Evolutionary conservation across 2,329 filamentous ascomycete species (phyloP).

Genomic region (Hymenoscyphus scutula): DNA sequence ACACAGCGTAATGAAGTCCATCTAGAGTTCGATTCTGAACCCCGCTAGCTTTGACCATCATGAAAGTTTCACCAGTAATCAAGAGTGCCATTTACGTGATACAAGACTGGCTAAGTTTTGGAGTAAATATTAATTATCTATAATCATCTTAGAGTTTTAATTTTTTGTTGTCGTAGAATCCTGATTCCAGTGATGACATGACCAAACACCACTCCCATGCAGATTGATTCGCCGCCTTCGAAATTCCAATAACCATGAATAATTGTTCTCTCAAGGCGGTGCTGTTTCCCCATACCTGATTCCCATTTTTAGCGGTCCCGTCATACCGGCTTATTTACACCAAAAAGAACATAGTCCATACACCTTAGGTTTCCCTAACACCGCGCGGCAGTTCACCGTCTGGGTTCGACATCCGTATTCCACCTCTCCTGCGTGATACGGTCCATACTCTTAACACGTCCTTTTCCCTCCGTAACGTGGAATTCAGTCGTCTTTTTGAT

Average conservation of each 20-base stretch:
- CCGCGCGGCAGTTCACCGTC: background rate
- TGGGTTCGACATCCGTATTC: background rate
- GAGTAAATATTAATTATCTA: background rate
- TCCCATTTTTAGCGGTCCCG: background rate
- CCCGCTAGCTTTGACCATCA: too few species aligned
- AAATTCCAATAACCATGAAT: background rate
- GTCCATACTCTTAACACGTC: background rate
- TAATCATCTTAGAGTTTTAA: too few species aligned
- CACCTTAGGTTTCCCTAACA: background rate
- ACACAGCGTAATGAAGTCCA: too few species aligned
- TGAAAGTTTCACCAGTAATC: too few species aligned
- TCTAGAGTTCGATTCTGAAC: too few species aligned
- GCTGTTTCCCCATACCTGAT: background rate
- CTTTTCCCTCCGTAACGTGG: background rate
- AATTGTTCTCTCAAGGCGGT: background rate
- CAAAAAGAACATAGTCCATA: background rate
- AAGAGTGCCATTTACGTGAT: too few species aligned
- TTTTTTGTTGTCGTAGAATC: too few species aligned
- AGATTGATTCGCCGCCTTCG: background rate
- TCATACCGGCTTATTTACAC: background rate
- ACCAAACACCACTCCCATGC: background rate
- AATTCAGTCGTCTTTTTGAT: slow-evolving; percentile 5
- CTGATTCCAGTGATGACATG: background rate
- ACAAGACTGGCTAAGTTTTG: background rate
- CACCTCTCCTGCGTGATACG: background rate